Conservation (phyloP, 129 eudicot genomes). For the Deinandra increscens region DNA sequence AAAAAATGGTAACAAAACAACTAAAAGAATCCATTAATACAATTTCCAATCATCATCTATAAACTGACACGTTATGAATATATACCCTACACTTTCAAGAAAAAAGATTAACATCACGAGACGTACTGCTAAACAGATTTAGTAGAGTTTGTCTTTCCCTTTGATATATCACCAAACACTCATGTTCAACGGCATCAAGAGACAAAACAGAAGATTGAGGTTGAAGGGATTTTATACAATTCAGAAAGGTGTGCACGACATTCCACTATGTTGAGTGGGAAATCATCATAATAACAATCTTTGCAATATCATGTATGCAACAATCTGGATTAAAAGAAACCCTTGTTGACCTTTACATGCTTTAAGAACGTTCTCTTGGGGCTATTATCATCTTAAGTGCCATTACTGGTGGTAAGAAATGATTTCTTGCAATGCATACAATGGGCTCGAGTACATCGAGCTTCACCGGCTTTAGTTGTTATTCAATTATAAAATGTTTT, state of each 20-base stretch:
- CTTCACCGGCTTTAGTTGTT: conserved; percentile 38
- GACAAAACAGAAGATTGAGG: conserved; percentile 49
- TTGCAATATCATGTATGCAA: conserved; percentile 52
- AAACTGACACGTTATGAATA: conserved; percentile 64
- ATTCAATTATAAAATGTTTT: conserved; percentile 77
- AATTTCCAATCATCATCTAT: conserved; percentile 72
- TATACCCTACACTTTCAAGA: conserved; percentile 58
- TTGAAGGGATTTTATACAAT: conserved; percentile 47
- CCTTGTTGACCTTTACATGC: conserved; percentile 20
- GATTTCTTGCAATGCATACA: conserved; percentile 78
- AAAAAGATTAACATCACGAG: conserved; percentile 67
- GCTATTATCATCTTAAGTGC: conserved; percentile 22
- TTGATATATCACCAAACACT: conserved; percentile 42
- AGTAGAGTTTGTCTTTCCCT: conserved; percentile 48
- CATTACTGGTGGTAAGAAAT: conserved; percentile 35
- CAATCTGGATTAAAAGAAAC: conserved; percentile 40
- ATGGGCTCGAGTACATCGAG: conserved; percentile 54
- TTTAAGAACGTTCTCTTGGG: conserved; percentile 52
- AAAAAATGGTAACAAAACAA: conserved; percentile 51
- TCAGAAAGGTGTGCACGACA: conserved; percentile 51
- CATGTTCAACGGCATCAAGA: conserved; percentile 39
- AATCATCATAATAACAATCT: conserved; percentile 77
- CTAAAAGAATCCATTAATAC: conserved; percentile 56
- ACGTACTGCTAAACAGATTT: conserved; percentile 44
- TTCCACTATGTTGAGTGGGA: conserved; percentile 71